Evolutionary conservation across 306 rosid species (phyloP).

Genomic region (Castanospermum australe): DNA sequence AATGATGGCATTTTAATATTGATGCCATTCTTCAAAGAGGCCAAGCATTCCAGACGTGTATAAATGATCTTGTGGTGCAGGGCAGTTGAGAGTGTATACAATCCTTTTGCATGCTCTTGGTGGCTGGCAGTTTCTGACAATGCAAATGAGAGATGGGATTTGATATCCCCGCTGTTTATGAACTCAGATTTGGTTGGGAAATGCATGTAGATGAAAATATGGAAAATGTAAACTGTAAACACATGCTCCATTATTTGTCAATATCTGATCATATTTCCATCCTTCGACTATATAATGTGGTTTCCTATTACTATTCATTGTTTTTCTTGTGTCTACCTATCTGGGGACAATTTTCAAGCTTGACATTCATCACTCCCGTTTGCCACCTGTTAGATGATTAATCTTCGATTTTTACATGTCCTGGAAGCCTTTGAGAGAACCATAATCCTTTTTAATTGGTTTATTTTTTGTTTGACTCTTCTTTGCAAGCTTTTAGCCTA

Average conservation of each 20-base stretch:
- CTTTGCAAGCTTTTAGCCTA: too few relatives aligned
- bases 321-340: not conserved
- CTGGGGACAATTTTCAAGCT: not conserved
- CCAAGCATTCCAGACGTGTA: not conserved
- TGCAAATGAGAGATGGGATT: not conserved
- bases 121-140: conserved; percentile 17
- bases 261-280: not conserved
- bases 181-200: conserved; percentile 5
- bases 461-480: too few relatives aligned
- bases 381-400: not conserved
- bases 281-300: not conserved
- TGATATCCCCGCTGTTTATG: not conserved
- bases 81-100: not conserved
- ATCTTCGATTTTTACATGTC: too few relatives aligned
- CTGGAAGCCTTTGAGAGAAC: too few relatives aligned
- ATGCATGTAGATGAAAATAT: not conserved
- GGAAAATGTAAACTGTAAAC: conserved; percentile 3
- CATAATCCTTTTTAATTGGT: too few relatives aligned
- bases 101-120: not conserved
- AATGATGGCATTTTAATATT: not conserved
- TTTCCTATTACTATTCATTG: not conserved
- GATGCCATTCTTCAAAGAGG: conserved; percentile 2
- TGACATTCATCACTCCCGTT: not conserved
- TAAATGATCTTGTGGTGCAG: conserved; percentile 17
- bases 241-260: conserved; percentile 16